Evolutionary conservation across 176 grass and related monocot genomes (phyloP), one percentile per base, ranked within the genome.

Genomic region (Aechmea fasciata): DNA sequence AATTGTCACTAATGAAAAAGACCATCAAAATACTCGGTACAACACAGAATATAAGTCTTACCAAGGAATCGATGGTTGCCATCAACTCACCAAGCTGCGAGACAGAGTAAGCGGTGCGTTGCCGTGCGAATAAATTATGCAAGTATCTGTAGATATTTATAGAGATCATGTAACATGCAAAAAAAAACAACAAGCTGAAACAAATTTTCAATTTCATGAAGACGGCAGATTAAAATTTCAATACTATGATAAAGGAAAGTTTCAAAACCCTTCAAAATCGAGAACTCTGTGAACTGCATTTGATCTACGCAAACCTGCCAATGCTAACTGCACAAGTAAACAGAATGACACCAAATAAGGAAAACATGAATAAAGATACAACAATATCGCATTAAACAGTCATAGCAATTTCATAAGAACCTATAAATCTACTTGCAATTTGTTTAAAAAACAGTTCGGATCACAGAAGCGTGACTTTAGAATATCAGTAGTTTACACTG

Each of bases 231-330:
- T 62, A 20, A 20, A 59, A 0, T 13, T 10, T 41, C 62, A 61
- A 75, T 1, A 66, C 0, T 47, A 47, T 1, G 29, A 67, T 15
- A 41, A 47, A 15, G 22, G 19, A 69, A 62, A 25, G 54, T 55
- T 49, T 26, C 29, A 22, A 11, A 11, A 96, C 93, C 93, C 87
- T 80, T 90, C 93, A 75, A 97, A 97, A 75, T 92, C 75, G 47
- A 97, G 28, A 59, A 87, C 77, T 66, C 23, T 69, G 76, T 87
- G 86, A 47, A 77, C 50, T 72, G 79, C 77, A 77, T 97, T 92
- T 23, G 86, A 76, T 79, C 81, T 90, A 49, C 74, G 75, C 71
- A 97, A 83, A 79, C 89, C 84, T 83, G 89, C 89, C 81, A 97
- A 76, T 79, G 93, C 89, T 78, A 97, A 80, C 93, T 97, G 84